Evolutionary conservation across 352 stramenopile genomes (phyloP).

Genomic region (Globisporangium megalacanthum): DNA sequence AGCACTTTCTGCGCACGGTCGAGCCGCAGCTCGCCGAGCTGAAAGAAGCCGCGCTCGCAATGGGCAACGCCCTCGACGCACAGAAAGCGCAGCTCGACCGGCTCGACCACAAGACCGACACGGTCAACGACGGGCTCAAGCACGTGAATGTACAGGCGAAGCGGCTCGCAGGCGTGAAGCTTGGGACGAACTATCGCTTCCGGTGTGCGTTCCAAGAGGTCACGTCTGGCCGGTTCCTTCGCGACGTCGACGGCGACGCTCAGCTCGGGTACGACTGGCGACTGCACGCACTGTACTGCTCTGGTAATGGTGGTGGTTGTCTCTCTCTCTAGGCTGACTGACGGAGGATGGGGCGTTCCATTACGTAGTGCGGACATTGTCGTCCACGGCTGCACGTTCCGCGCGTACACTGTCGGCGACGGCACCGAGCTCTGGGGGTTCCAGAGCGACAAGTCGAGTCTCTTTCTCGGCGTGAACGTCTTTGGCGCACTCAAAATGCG

Average conservation of each 20-base stretch:
- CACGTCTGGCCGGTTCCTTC: conserved; percentile 40
- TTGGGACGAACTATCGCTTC: conserved; percentile 44
- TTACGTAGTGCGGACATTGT: conserved; percentile 70
- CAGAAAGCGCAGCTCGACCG: conserved; percentile 63
- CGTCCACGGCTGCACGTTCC: conserved; percentile 56
- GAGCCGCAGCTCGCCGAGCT: conserved; percentile 57
- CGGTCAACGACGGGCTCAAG: conserved; percentile 65
- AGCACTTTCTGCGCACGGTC: conserved; percentile 42
- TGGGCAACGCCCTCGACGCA: conserved; percentile 50
- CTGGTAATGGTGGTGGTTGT: neutral
- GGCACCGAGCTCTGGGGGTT: conserved; percentile 76
- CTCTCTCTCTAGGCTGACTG: too few relatives aligned
- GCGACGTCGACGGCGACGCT: conserved; percentile 52
- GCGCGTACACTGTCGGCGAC: conserved; percentile 70
- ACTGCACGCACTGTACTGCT: neutral
- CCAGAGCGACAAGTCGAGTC: conserved; percentile 57
- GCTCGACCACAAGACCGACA: conserved; percentile 58
- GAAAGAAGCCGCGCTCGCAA: conserved; percentile 56
- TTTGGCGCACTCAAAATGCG: conserved; percentile 63
- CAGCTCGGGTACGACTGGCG: conserved; percentile 44
- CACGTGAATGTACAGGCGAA: conserved; percentile 59
- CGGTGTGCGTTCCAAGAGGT: conserved; percentile 71
- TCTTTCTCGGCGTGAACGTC: conserved; percentile 69
- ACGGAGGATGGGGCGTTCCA: too few relatives aligned
- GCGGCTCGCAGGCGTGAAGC: conserved; percentile 33